Conservation (phyloP, 2,329 filamentous ascomycete genomes). For the Trichoderma endophyticum region DNA sequence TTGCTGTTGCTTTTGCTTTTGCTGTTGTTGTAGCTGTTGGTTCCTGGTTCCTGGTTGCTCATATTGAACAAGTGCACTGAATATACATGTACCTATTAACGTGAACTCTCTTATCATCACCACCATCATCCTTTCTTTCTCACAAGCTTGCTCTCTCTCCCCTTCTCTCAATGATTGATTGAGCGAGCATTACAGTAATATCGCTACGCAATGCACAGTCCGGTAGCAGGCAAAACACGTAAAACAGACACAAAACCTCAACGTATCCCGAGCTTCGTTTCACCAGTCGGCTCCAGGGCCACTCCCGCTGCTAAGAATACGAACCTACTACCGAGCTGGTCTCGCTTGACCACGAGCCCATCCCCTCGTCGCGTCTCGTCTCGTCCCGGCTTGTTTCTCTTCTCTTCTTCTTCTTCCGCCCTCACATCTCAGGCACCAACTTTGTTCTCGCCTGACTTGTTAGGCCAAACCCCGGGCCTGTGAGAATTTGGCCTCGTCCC, state of each 20-base stretch:
- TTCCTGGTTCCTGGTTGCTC: background rate
- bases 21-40: background rate
- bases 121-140: accelerated
- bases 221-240: background rate
- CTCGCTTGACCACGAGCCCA: background rate
- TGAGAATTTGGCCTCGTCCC: conserved; percentile 12
- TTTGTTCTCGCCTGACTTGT: background rate
- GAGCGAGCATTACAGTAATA: background rate
- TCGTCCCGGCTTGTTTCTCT: background rate
- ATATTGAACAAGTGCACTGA: background rate
- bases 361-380: background rate
- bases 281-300: background rate
- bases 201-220: background rate
- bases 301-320: background rate
- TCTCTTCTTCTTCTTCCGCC: background rate
- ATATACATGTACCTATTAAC: background rate
- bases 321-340: background rate
- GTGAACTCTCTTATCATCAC: background rate
- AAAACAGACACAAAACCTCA: background rate
- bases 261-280: background rate
- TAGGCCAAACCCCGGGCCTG: background rate
- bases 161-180: background rate
- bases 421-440: conserved; percentile 4
- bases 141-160: background rate
- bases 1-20: background rate